phyloP scores from a whole-genome alignment of 2,329 filamentous ascomycete genomes.

The Pseudogymnoascus sp. region DNA sequence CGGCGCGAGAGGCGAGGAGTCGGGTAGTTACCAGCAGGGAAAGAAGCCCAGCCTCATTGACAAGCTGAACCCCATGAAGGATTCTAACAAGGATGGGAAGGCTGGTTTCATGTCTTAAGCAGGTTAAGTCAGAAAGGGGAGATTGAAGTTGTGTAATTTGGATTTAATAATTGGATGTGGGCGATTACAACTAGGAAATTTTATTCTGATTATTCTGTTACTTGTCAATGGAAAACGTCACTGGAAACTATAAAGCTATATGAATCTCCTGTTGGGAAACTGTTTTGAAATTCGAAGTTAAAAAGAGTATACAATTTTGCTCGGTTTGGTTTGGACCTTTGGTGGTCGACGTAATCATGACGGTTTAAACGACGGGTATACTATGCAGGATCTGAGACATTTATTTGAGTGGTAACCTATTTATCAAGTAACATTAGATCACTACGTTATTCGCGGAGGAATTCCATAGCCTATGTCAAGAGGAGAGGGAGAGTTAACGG shows the following conservation, averaged over 20 bases:
- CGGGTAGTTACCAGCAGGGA: background rate
- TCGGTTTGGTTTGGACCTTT: background rate
- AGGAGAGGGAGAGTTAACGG: background rate
- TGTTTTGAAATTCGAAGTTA: background rate
- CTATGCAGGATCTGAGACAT: background rate
- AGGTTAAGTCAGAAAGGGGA: background rate
- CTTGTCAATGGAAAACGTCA: background rate
- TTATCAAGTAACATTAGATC: background rate
- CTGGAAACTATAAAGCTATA: background rate
- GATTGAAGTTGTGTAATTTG: background rate
- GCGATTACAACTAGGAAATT: background rate
- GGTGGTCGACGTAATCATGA: background rate
- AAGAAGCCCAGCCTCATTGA: conserved; percentile 42
- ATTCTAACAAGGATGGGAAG: conserved; percentile 47
- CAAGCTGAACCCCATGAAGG: conserved; percentile 45
- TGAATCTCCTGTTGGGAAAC: background rate
- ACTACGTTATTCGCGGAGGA: background rate
- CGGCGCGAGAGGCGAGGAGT: background rate
- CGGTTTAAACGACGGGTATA: background rate
- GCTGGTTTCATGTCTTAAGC: conserved; percentile 41
- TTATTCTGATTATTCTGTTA: background rate
- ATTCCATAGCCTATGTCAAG: background rate
- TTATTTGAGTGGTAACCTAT: background rate
- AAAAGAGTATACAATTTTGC: background rate
- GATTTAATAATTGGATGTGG: conserved; percentile 7